Percentiles rank a stretch among this genome's conserved stretches.
Conservation (phyloP, 192 early-diverging fungal species). For the Cetraspora pellucida region DNA sequence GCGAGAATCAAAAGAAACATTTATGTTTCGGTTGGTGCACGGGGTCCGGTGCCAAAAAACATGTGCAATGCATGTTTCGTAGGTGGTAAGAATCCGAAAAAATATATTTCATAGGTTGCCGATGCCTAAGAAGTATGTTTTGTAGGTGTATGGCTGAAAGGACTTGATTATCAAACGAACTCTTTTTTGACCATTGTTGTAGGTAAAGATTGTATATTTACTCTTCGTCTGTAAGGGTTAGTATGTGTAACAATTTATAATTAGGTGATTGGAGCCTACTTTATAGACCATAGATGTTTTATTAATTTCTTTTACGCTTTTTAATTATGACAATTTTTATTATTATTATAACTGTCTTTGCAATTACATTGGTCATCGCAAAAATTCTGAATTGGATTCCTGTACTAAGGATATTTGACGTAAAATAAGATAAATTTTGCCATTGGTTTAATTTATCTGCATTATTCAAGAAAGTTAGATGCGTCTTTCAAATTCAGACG, state of each 20-base stretch:
- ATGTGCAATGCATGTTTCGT: slow-evolving; percentile 26
- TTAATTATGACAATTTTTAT: not conserved
- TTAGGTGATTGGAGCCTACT: slow-evolving; percentile 17
- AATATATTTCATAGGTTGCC: slow-evolving; percentile 26
- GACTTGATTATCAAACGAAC: slow-evolving; percentile 29
- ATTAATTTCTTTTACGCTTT: slow-evolving; percentile 23
- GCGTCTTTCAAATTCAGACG: no score
- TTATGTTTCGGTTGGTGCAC: slow-evolving; percentile 12
- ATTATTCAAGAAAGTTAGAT: slow-evolving; percentile 20
- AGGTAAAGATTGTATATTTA: slow-evolving; percentile 26
- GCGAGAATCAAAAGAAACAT: slow-evolving; percentile 20
- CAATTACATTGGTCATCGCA: slow-evolving; percentile 23
- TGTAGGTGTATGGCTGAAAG: slow-evolving; percentile 18
- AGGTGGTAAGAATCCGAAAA: slow-evolving; percentile 24
- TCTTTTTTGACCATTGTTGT: slow-evolving; percentile 31
- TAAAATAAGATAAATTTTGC: not conserved
- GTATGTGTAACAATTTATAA: slow-evolving; percentile 28
- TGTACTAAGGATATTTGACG: slow-evolving; percentile 18
- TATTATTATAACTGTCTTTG: slow-evolving; percentile 4
- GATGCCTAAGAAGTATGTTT: slow-evolving; percentile 25
- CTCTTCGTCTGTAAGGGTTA: slow-evolving; percentile 27
- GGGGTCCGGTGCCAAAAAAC: slow-evolving; percentile 20
- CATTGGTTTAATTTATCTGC: slow-evolving; percentile 21
- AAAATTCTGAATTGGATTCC: slow-evolving; percentile 28
- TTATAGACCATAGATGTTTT: slow-evolving; percentile 17